These are phyloP conservation scores for Boletus reticulatus DNA, from an alignment of 768 basidiomycete genomes.

Conservation along the genomic window DNA sequence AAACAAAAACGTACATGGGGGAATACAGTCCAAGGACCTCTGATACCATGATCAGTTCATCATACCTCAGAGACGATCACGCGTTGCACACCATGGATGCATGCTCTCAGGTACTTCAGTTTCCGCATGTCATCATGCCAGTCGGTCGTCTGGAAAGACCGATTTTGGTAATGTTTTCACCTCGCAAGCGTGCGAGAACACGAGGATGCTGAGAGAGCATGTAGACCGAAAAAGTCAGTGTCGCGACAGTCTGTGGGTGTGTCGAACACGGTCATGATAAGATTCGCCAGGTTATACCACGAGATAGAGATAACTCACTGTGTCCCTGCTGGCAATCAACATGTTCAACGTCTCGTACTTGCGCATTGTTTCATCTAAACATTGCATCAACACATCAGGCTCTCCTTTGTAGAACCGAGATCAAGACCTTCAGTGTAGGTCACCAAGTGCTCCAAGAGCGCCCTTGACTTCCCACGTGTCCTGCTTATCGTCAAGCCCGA, in stretches of 20 bases:
- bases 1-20: conserved; percentile 21
- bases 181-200: conserved; percentile 45
- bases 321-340: conserved; percentile 41
- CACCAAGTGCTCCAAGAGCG: conserved; percentile 52
- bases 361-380: conserved; percentile 22
- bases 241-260: conserved; percentile 28
- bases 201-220: conserved; percentile 52
- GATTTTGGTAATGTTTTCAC: conserved; percentile 54
- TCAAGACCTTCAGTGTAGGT: conserved; percentile 49
- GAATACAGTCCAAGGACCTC: conserved; percentile 35
- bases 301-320: conserved; percentile 24
- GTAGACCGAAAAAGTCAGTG: conserved; percentile 38
- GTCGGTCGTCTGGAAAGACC: conserved; percentile 49
- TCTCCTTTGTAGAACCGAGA: not conserved
- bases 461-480: conserved; percentile 25
- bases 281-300: not conserved
- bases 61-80: not conserved
- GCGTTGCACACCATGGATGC: conserved; percentile 52
- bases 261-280: not conserved
- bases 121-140: conserved; percentile 52
- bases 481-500: not conserved
- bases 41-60: conserved; percentile 8
- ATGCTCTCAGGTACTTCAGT: conserved; percentile 63
- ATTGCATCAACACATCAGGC: not conserved
- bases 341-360: conserved; percentile 29